phyloP scores from a whole-genome alignment of 495 filamentous ascomycete genomes.

The Penicillium paradoxum region DNA sequence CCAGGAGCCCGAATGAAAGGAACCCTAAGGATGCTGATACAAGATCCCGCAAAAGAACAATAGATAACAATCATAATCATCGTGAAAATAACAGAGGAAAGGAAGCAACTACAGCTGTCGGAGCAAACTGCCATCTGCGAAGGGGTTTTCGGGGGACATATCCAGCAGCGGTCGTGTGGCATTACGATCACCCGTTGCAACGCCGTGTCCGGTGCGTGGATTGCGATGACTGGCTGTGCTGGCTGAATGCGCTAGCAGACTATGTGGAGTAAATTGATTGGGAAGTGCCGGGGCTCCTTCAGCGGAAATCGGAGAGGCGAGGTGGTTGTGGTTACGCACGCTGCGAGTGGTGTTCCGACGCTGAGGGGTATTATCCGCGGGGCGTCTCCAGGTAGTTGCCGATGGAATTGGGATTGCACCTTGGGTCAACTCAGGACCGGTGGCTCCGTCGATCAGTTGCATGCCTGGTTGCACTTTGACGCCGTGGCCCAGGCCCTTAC shows the following conservation, averaged over 20 bases:
- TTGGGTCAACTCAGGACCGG: slow-evolving; percentile 40
- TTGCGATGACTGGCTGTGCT: slow-evolving; percentile 6
- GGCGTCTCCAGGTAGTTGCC: slow-evolving; percentile 49
- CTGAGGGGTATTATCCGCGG: slow-evolving; percentile 16
- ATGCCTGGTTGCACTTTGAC: slow-evolving; percentile 56
- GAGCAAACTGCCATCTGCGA: slow-evolving; percentile 53
- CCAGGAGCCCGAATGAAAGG: neutral
- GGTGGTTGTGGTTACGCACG: slow-evolving; percentile 13
- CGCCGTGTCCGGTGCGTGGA: slow-evolving; percentile 45
- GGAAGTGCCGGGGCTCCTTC: slow-evolving; percentile 20
- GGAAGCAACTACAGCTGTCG: slow-evolving; percentile 19
- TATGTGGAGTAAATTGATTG: slow-evolving; percentile 34
- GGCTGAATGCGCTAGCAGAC: slow-evolving; percentile 30
- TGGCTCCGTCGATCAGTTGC: slow-evolving; percentile 63
- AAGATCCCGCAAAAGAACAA: neutral
- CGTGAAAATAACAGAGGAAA: neutral
- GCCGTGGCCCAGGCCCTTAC: slow-evolving; percentile 68
- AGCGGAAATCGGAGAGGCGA: slow-evolving; percentile 12
- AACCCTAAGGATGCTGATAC: neutral
- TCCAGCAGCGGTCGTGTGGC: slow-evolving; percentile 54
- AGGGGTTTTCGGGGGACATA: slow-evolving; percentile 45
- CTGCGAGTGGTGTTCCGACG: slow-evolving; percentile 32
- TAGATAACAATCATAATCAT: neutral
- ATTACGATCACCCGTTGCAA: slow-evolving; percentile 48
- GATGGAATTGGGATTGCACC: slow-evolving; percentile 48